phyloP scores from a whole-genome alignment of 148 eudicot species.

The Camellia lanceoleosa region DNA sequence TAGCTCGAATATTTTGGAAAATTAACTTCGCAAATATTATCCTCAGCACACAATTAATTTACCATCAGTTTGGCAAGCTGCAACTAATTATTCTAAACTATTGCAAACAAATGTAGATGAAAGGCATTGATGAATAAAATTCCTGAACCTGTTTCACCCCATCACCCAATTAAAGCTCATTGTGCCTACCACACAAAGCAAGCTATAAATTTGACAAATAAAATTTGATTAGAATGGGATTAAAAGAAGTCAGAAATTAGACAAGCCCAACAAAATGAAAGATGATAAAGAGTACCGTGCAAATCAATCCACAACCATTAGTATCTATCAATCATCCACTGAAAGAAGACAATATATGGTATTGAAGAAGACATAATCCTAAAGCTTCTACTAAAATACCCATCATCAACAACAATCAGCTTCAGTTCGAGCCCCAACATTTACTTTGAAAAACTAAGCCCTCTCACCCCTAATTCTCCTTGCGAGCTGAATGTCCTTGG shows the following conservation, averaged over 20 bases:
- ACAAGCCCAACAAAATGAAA: background rate
- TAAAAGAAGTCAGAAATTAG: background rate
- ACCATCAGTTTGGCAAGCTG: too few species aligned
- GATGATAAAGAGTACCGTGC: background rate
- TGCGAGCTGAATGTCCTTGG: constrained; percentile 22
- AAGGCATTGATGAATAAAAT: background rate
- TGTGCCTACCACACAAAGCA: background rate
- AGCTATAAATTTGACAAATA: background rate
- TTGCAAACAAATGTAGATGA: background rate
- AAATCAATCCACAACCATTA: background rate
- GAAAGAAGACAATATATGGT: background rate
- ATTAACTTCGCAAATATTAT: background rate
- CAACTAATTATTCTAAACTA: background rate
- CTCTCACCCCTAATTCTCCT: constrained; percentile 24
- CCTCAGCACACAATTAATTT: background rate
- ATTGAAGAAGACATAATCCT: background rate
- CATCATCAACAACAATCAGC: constrained; percentile 1
- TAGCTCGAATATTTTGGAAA: too few species aligned
- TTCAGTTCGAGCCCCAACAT: background rate
- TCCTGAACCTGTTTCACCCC: background rate
- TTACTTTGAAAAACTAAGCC: background rate
- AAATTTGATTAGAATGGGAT: background rate
- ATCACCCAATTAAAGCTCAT: background rate
- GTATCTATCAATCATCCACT: background rate
- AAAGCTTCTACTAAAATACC: background rate